Conservation (phyloP, 345 rosid species). For the Nephelium lappaceum region DNA sequence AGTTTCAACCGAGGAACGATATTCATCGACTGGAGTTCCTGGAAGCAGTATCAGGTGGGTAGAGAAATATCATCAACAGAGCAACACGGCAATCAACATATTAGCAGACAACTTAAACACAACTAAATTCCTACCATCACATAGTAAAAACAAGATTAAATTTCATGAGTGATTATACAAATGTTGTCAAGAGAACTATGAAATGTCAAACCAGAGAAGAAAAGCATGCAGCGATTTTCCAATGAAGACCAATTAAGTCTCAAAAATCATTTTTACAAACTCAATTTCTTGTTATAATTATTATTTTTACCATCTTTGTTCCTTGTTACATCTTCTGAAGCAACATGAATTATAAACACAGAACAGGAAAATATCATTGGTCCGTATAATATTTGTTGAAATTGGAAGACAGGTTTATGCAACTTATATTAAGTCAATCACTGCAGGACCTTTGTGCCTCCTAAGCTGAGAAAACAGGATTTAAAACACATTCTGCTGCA, state of each 20-base stretch:
- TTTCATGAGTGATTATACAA: no score
- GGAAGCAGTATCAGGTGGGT: constrained; percentile 8
- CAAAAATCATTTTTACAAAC: not conserved
- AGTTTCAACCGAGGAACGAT: constrained; percentile 69
- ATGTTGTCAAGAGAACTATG: no score
- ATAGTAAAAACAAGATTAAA: no score
- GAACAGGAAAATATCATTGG: not conserved
- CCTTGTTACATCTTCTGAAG: not conserved
- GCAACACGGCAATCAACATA: not conserved
- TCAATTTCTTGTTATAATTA: no score
- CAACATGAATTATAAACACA: not conserved
- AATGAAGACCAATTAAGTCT: no score
- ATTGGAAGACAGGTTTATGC: not conserved
- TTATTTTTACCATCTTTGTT: no score
- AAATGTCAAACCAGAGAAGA: no score
- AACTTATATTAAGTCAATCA: not conserved
- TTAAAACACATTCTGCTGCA: no score
- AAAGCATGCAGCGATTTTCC: no score
- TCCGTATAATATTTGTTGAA: not conserved
- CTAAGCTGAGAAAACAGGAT: not conserved
- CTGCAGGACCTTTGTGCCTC: not conserved
- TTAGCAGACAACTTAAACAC: not conserved
- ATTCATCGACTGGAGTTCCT: constrained; percentile 93
- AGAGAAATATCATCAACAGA: not conserved
- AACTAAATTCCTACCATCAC: no score